phyloP scores from a whole-genome alignment of 345 rosid genomes.

The Gossypium mustelinum region DNA sequence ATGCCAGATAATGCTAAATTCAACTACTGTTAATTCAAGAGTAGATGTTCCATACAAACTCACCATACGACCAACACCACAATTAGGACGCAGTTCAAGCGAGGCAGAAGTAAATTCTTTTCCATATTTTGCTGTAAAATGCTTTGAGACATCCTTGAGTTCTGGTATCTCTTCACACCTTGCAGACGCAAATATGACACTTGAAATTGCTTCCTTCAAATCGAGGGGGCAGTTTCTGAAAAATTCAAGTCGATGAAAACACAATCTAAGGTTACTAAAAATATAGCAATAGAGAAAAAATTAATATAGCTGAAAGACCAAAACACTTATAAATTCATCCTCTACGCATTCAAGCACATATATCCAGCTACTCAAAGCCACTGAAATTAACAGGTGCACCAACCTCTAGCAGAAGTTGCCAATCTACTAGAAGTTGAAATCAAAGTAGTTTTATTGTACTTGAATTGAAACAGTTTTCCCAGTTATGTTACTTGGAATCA shows the following conservation, averaged over 20 bases:
- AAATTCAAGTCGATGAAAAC: constrained; percentile 12
- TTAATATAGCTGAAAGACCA: not conserved
- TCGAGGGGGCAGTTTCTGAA: constrained; percentile 68
- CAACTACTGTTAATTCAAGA: not conserved
- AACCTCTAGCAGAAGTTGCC: no score
- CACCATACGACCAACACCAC: constrained; percentile 88
- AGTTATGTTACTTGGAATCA: not conserved
- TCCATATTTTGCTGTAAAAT: constrained; percentile 78
- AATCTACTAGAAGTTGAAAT: not conserved
- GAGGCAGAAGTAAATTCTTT: constrained; percentile 78
- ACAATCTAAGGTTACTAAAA: not conserved
- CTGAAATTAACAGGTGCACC: no score
- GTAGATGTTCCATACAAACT: constrained; percentile 19
- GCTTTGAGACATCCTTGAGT: constrained; percentile 65
- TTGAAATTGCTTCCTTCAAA: constrained; percentile 71
- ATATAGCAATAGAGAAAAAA: not conserved
- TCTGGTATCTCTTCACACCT: constrained; percentile 80
- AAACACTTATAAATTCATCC: not conserved
- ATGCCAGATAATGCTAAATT: not conserved
- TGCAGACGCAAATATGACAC: constrained; percentile 69
- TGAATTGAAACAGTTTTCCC: not conserved
- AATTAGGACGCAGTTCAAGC: constrained; percentile 64
- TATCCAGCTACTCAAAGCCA: not conserved
- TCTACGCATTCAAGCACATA: not conserved
- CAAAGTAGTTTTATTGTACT: not conserved